These are phyloP conservation scores for Camelina laxa DNA, from an alignment of 345 rosid genomes.

Conservation along the genomic window DNA sequence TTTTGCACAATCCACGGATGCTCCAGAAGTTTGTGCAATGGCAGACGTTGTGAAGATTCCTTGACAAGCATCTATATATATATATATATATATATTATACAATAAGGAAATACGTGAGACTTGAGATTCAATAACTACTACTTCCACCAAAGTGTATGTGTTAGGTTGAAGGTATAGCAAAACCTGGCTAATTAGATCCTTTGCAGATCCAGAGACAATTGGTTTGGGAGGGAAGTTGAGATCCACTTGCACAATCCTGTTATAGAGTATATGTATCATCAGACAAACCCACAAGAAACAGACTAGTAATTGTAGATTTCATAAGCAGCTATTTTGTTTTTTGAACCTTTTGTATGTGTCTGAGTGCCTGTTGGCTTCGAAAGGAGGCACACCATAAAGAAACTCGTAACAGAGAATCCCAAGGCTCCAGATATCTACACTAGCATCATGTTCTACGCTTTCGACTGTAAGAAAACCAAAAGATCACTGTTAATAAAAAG, in stretches of 20 bases:
- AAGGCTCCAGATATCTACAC: conserved; percentile 97
- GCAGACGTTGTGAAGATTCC: conserved; percentile 82
- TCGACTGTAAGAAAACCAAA: conserved; percentile 58
- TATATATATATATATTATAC: conserved; percentile 4
- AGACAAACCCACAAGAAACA: conserved; percentile 16
- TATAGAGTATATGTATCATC: neutral
- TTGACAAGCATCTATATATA: conserved; percentile 83
- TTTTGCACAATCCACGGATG: conserved; percentile 97
- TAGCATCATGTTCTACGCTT: conserved; percentile 95
- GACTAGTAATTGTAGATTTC: neutral
- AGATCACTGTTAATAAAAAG: neutral
- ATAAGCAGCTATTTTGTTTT: neutral
- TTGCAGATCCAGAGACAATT: conserved; percentile 83
- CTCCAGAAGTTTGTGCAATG: conserved; percentile 86
- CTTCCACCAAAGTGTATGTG: neutral
- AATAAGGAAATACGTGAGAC: neutral
- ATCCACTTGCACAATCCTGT: conserved; percentile 96
- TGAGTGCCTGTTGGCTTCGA: conserved; percentile 92
- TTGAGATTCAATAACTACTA: neutral
- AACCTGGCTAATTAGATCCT: conserved; percentile 93
- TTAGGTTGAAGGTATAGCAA: neutral
- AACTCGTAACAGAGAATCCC: conserved; percentile 95
- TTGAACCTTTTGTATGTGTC: conserved; percentile 86
- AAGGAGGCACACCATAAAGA: conserved; percentile 87
- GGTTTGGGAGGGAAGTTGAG: conserved; percentile 92